These are phyloP conservation scores for Ailanthus altissimus DNA, from an alignment of 345 rosid species.

Conservation along the genomic window DNA sequence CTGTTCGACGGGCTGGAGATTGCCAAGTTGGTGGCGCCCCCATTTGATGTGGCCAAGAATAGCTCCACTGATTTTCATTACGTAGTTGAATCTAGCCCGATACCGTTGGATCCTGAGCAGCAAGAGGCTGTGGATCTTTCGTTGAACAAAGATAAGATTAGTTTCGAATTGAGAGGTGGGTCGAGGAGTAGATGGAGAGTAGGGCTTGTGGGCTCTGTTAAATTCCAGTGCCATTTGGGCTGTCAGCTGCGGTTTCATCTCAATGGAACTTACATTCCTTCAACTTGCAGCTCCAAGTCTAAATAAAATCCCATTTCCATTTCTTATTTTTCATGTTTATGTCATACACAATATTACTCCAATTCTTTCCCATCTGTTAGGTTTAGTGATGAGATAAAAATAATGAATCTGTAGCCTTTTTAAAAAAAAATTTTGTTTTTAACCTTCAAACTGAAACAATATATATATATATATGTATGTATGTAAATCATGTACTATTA, in stretches of 20 bases:
- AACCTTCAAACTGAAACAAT: too few relatives aligned
- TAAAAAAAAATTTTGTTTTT: too few relatives aligned
- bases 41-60: slow-evolving; percentile 71
- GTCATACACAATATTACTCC: too few relatives aligned
- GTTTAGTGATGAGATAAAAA: too few relatives aligned
- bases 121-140: slow-evolving; percentile 38
- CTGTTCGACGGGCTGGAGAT: slow-evolving; percentile 48
- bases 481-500: too few relatives aligned
- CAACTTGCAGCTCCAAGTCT: slow-evolving; percentile 62
- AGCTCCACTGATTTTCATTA: slow-evolving; percentile 37
- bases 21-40: slow-evolving; percentile 43
- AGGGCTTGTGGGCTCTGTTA: slow-evolving; percentile 63
- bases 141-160: slow-evolving; percentile 50
- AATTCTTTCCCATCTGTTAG: too few relatives aligned
- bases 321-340: too few relatives aligned
- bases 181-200: slow-evolving; percentile 70
- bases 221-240: slow-evolving; percentile 49
- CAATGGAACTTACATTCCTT: slow-evolving; percentile 39
- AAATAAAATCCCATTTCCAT: slow-evolving; percentile 30
- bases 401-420: too few relatives aligned
- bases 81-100: slow-evolving; percentile 55
- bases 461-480: too few relatives aligned
- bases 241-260: slow-evolving; percentile 64
- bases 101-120: slow-evolving; percentile 53
- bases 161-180: slow-evolving; percentile 64